Evolutionary conservation across 768 basidiomycete species (phyloP).

Genomic region (Boletus reticulatus): DNA sequence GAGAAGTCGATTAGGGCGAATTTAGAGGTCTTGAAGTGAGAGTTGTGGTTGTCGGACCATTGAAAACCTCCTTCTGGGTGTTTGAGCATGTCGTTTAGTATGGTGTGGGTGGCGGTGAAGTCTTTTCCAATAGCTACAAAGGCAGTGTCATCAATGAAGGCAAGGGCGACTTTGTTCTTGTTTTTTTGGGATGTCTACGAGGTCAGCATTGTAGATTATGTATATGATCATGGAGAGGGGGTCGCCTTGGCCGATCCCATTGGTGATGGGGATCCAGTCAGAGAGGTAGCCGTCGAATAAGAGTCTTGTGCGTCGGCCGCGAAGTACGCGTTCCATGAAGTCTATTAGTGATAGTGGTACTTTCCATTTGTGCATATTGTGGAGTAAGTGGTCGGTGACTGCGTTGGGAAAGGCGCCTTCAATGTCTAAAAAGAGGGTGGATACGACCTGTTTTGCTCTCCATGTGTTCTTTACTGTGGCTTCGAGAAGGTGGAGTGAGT

Average conservation of each 20-base stretch:
- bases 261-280: conserved; percentile 7
- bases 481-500: background rate
- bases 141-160: conserved; percentile 32
- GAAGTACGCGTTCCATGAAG: conserved; percentile 8
- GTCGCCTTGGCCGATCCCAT: conserved; percentile 35
- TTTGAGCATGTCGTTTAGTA: conserved; percentile 27
- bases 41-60: conserved; percentile 25
- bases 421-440: background rate
- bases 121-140: conserved; percentile 22
- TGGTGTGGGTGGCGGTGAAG: conserved; percentile 21
- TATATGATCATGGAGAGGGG: conserved; percentile 31
- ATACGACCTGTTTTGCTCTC: background rate
- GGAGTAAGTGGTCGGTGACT: background rate
- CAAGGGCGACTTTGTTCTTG: conserved; percentile 16
- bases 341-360: conserved; percentile 1
- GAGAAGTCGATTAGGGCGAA: conserved; percentile 19
- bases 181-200: conserved; percentile 3
- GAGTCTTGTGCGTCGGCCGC: conserved; percentile 1
- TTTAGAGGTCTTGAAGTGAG: conserved; percentile 17
- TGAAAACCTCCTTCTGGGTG: conserved; percentile 3
- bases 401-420: conserved; percentile 7
- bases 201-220: conserved; percentile 31
- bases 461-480: background rate
- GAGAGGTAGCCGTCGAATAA: conserved; percentile 24
- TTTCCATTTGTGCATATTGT: background rate